These are phyloP conservation scores for Phylloporus arenicola DNA, from an alignment of 768 basidiomycete genomes.

Conservation along the genomic window DNA sequence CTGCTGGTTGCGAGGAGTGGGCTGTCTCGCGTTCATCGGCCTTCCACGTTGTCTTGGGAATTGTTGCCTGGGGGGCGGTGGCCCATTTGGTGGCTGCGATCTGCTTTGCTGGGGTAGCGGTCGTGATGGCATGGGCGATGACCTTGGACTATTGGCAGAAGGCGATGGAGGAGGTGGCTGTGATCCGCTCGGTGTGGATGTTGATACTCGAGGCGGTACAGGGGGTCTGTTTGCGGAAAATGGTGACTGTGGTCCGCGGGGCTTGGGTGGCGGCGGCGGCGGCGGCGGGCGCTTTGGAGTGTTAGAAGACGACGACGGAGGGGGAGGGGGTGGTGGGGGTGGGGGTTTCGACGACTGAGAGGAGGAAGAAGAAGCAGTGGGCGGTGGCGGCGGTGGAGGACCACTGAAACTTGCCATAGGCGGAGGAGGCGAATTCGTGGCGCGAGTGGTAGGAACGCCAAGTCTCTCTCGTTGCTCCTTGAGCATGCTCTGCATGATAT, in stretches of 20 bases:
- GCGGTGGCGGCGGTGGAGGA: slow-evolving; percentile 22
- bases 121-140: background rate
- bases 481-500: slow-evolving; percentile 20
- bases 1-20: background rate
- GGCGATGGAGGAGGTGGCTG: slow-evolving; percentile 12
- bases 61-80: slow-evolving; percentile 7
- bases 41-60: slow-evolving; percentile 2
- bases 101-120: slow-evolving; percentile 2
- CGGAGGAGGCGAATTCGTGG: slow-evolving; percentile 4
- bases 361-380: slow-evolving; percentile 14
- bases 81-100: slow-evolving; percentile 9
- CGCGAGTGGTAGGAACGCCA: slow-evolving; percentile 16
- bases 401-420: slow-evolving; percentile 16
- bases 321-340: background rate
- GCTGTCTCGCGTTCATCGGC: background rate
- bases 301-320: slow-evolving; percentile 2
- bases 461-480: slow-evolving; percentile 23
- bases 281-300: slow-evolving; percentile 5
- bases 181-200: background rate
- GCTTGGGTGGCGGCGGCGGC: background rate
- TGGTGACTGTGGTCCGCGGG: background rate
- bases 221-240: background rate
- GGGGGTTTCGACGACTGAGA: slow-evolving; percentile 19
- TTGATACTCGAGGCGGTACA: background rate
- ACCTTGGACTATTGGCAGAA: background rate